Percentiles rank a stretch among this genome's conserved stretches.
These are phyloP conservation scores for Russula vinacea DNA, from an alignment of 768 basidiomycete species.

Conservation along the genomic window DNA sequence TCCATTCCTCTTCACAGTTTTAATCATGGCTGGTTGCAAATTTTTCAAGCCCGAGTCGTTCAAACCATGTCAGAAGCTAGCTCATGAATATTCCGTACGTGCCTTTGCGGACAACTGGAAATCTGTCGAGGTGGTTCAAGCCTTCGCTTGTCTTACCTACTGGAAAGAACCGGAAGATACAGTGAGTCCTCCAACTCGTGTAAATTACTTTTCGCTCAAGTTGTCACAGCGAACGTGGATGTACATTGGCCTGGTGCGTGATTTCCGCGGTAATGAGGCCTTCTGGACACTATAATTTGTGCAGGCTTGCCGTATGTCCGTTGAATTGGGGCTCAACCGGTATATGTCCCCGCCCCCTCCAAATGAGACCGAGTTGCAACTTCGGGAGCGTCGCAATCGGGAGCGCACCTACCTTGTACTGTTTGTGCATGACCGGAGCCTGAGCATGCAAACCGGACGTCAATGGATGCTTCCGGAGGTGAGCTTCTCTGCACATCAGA, in stretches of 20 bases:
- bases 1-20: conserved; percentile 79
- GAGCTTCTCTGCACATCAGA: not conserved
- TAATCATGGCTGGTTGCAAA: conserved; percentile 82
- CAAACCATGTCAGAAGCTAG: conserved; percentile 64
- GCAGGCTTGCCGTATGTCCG: conserved; percentile 84
- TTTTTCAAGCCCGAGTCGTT: conserved; percentile 73
- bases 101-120: conserved; percentile 80
- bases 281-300: not conserved
- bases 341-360: conserved; percentile 53
- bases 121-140: conserved; percentile 83
- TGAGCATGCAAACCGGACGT: conserved; percentile 82
- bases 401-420: conserved; percentile 85
- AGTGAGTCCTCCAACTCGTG: conserved; percentile 41
- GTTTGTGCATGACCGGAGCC: conserved; percentile 81
- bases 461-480: conserved; percentile 87
- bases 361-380: conserved; percentile 62
- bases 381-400: conserved; percentile 74
- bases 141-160: conserved; percentile 84
- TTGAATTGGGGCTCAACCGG: conserved; percentile 77
- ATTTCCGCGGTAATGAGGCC: conserved; percentile 17
- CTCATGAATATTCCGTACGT: conserved; percentile 68
- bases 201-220: conserved; percentile 4
- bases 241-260: conserved; percentile 76
- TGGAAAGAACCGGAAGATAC: conserved; percentile 88
- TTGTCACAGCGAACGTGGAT: conserved; percentile 70